A percentile compares a stretch with the other conserved stretches of the same genome.
These are phyloP conservation scores for Annulohypoxylon moriforme DNA, from an alignment of 495 filamentous ascomycete genomes.

Conservation along the genomic window DNA sequence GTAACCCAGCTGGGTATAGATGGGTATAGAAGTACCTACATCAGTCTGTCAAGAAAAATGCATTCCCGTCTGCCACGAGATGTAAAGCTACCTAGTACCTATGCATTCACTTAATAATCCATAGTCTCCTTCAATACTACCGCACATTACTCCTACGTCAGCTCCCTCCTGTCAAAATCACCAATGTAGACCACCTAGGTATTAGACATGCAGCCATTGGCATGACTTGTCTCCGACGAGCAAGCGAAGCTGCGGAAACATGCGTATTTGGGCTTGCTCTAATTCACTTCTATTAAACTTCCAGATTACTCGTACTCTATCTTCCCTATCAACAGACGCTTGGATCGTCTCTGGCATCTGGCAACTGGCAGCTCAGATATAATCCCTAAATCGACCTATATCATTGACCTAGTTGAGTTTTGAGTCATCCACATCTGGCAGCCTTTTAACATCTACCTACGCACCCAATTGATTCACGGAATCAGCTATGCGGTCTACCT, in stretches of 20 bases:
- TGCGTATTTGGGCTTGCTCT: constrained; percentile 29
- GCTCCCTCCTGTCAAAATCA: constrained; percentile 8
- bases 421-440: not conserved
- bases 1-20: not conserved
- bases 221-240: constrained; percentile 24
- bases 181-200: not conserved
- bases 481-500: not conserved
- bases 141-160: constrained; percentile 10
- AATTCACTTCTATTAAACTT: constrained; percentile 22
- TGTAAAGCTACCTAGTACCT: too few relatives aligned
- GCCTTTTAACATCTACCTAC: not conserved
- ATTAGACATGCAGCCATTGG: constrained; percentile 23
- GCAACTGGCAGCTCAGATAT: constrained; percentile 4
- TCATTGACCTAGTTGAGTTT: not conserved
- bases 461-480: not conserved
- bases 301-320: constrained; percentile 16
- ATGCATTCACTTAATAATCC: constrained; percentile 28
- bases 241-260: constrained; percentile 37
- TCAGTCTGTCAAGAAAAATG: not conserved
- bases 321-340: constrained; percentile 2
- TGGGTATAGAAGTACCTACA: too few relatives aligned
- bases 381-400: constrained; percentile 29
- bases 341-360: constrained; percentile 1
- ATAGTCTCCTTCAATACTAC: constrained; percentile 17
- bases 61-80: constrained; percentile 1